Base-by-base conservation (phyloP, 2,329 filamentous ascomycete species). In the Alternaria arborescens region DNA sequence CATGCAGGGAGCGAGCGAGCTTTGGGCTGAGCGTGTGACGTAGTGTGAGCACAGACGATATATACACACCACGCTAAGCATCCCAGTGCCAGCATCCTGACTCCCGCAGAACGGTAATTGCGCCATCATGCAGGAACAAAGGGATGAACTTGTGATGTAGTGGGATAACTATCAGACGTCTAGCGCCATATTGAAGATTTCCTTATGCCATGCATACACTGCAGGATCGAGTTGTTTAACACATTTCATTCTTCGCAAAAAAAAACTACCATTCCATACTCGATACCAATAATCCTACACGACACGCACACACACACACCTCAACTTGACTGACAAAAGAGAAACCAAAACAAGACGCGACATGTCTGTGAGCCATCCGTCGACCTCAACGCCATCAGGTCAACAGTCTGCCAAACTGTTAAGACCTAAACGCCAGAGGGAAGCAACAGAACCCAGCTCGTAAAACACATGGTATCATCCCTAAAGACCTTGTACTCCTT, bases 381-480 rank as follows among this genome's bases (percentile, higher is more conserved):
- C 38, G 42, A 48, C 60, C 62, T 62, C 64, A 67, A 72, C 64
- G 44, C 63, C 60, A 52, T 61, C 41, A 48, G 48, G 58, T 55
- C 62, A 48, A 47, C 61, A 67, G 61, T 58, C 47, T 59, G 40
- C 55, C 48, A 50, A 61, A 57, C 65, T 18, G 58, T 56, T 22
- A 41, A 64, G 60, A 62, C 62, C 61, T 52, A 65, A 71, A 71
- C 73, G 69, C 69, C 72, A 69, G 54, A 57, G 14, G 32, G 32
- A 36, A 36, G 32, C 14, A 61, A 12, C 63, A 68, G 61, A 67
- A 67, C 59, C 59, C 61, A 63, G 61, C n/a, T 46, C 53, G 51
- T 46, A 64, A 16, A 68, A 68, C 59, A 70, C 60, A 48, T 76
- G 72, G 72, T 73, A 76, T 76, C 72, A 72, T 77, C 68, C 72